Base-by-base conservation (phyloP, 106 monocot species). In the Apostasia shenzhenica region DNA sequence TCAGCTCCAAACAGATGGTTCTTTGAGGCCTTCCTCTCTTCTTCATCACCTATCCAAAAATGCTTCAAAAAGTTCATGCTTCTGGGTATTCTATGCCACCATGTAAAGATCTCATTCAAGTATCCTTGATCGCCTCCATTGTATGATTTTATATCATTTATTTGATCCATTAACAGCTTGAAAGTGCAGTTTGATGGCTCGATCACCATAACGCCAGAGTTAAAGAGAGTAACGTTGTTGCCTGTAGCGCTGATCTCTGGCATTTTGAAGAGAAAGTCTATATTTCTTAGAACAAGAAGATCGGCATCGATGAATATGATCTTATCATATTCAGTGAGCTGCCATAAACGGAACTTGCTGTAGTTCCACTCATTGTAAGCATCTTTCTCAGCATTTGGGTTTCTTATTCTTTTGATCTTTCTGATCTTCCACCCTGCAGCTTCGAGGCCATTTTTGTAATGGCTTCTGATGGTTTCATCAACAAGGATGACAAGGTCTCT, bases 291-390 rank as follows among this genome's bases (percentile, higher is more conserved):
- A 64, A 91, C 69, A 45, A 91, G 81, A 55, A 86, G 83, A 57
- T 91, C 90, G 1, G 90, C 86, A 54, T 91, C 90, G 7, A 91
- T 79, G 79, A 91, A 91, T 11, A 91, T 81, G 52, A 91, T 37
- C 74, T 84, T 91, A 67, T 86, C 81, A 14, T 91, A 91, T 54
- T 91, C 86, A 0, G 90, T 91, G 11, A 91, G 90, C 54, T 91
- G 90, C 90, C 90, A 91, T 5, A 91, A 76, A 45, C 86, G 78
- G 70, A 91, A 91, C 74, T 91, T 91, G 79, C 90, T 91, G 75
- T 91, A 91, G 76, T 91, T 91, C 86, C 86, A 90, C 78, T 90
- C 90, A 10, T 90, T 90, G 61, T 90, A 90, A 9, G 90, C 83
- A 60, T 90, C 86, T 1, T 68, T 72, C 55, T 66, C 67, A 1